These are phyloP conservation scores for Clonostachys rosea DNA, from an alignment of 2,329 filamentous ascomycete species.

Conservation along the genomic window DNA sequence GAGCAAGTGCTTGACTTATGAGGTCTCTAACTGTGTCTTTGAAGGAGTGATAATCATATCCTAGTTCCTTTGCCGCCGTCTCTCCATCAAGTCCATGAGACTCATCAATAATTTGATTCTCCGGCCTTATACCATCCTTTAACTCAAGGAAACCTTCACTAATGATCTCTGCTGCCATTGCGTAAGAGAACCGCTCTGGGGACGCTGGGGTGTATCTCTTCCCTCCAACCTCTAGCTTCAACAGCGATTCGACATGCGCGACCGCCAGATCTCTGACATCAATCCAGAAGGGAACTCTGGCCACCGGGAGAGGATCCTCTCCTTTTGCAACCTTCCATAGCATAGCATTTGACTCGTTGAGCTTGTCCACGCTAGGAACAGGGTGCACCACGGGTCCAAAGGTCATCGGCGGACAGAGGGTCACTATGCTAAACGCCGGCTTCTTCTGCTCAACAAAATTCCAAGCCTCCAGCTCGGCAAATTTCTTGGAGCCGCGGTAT, in stretches of 20 bases:
- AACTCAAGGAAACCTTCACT: conserved; percentile 29
- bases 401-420: conserved; percentile 37
- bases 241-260: conserved; percentile 35
- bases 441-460: conserved; percentile 23
- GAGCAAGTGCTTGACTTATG: conserved; percentile 11
- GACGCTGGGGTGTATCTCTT: conserved; percentile 33
- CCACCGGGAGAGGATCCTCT: conserved; percentile 25
- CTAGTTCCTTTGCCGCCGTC: conserved; percentile 30
- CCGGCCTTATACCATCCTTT: conserved; percentile 17
- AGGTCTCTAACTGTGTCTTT: conserved; percentile 27
- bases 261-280: conserved; percentile 39
- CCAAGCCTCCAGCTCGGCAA: conserved; percentile 26
- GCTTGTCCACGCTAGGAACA: conserved; percentile 18
- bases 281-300: conserved; percentile 35
- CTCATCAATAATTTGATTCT: conserved; percentile 25
- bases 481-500: conserved; percentile 25
- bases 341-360: conserved; percentile 36
- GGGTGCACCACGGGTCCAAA: conserved; percentile 37
- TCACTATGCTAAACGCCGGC: conserved; percentile 31
- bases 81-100: conserved; percentile 35
- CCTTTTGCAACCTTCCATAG: conserved; percentile 33
- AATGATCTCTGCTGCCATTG: conserved; percentile 34
- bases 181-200: conserved; percentile 39
- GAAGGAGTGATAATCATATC: conserved; percentile 26
- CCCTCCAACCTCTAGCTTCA: conserved; percentile 24